Evolutionary conservation across 805 yeast genomes (phyloP), one percentile per base, ranked within the genome.

Genomic region (Wickerhamiella sorbophila): DNA sequence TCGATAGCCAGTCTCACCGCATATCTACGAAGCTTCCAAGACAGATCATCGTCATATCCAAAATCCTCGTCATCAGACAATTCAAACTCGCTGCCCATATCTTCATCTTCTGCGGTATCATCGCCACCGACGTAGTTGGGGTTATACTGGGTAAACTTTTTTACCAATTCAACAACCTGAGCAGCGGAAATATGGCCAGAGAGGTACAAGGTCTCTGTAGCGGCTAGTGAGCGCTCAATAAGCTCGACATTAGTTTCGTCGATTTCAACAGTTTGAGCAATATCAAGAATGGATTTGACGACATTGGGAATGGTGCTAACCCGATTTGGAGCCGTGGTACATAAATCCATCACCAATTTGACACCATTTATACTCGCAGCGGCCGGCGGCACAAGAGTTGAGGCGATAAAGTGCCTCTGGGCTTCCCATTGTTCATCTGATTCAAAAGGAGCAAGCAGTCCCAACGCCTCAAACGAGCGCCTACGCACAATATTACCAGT

Each of bases 1-100:
- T 31, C 33, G 8, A 9, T 6, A 5, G 70, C 51, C 27, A 75
- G 52, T 24, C 59, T 60, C 5, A 72, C 64, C 0, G 82, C 60
- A 41, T 68, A 69, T 33, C 72, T 62, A 45, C 91, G 63, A 16
- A 81, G 58, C 48, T 72, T 77, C 80, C 87, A 77, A 1, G 79
- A 69, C 40, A 64, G 65, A 41, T 71, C 79, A 29, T 71, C 74
- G 44, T 62, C 67, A 38, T 57, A 53, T n/a, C 40, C 53, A 22
- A 56, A 62, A 10, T 55, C 65, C n/a, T 51, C 54, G 19, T 56
- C 62, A 33, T 53, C 52, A 41, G 49, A 41, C 4, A 43, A 38
- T 5, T 51, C 59, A 29, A 46, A 60, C 4, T 63, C 67, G 12
- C 29, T 24, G n/a, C 61, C 68, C 22, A 66, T 72, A 14, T 56